Base-by-base conservation (phyloP, 2,329 filamentous ascomycete genomes). In the Akanthomyces uredinophilus region DNA sequence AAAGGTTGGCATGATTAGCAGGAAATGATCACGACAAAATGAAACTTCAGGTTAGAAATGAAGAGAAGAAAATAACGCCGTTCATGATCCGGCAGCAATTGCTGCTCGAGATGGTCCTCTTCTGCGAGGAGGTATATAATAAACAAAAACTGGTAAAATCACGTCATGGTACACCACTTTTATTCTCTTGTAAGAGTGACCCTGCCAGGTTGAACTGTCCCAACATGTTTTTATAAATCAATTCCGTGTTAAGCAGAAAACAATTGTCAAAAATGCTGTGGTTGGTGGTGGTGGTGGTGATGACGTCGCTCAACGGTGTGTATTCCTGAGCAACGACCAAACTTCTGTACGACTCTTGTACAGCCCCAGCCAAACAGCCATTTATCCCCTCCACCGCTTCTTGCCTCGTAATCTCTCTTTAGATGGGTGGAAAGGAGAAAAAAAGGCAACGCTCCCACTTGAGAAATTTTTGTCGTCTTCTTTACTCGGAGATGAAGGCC, bases 401-500 rank as follows among this genome's bases (percentile, higher is more conserved):
- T 32, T 22, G 39, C 39, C 24, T 41, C n/a, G 35, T 20, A 24
- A 59, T 4, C 24, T 37, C 44, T 43, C 13, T 24, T 13, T 5
- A 13, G 27, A 35, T 41, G 55, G 55, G 47, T 22, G 35, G 39
- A 50, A 51, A 2, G 37, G 16, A 54, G n/a, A 13, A 32, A 60
- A 51, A 51, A 20, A n/a, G 13, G 22, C 29, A 16, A 22, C 22
- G n/a, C 5, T 43, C 32, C 44, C 22, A 37, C 16, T 50, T 41
- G 39, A 10, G n/a, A 27, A 32, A 6, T 10, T 24, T 10, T 22
- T 60, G 24, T 24, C 10, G 24, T 39, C 16, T 37, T 5, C 11
- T 57, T 65, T 68, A 70, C 56, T 81, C 73, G 24, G 77, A 77
- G 27, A 87, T 90, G 73, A 93, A 93, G 44, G 81, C 81, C 78